Evolutionary conservation across 2,329 filamentous ascomycete genomes (phyloP), one percentile per base, ranked within the genome.

Genomic region (Colletotrichum musicola): DNA sequence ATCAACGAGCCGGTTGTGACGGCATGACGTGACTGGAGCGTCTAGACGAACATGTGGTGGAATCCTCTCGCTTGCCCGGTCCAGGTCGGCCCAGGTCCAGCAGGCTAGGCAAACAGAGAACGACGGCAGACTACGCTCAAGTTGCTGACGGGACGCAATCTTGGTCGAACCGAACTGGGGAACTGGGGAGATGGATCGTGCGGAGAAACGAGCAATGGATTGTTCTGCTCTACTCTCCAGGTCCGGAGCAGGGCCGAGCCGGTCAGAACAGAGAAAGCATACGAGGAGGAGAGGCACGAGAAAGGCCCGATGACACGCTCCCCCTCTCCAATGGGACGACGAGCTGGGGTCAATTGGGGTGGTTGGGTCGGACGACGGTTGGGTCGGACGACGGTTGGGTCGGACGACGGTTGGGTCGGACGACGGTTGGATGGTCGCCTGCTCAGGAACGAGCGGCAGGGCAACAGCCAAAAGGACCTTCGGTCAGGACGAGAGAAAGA

Each of bases 1-100:
- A 57, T 69, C 55, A 66, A 56, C 35, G 38, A 35, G 13, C 38
- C 55, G 62, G 55, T 46, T 42, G 66, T 47, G 38, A 66, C 62
- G 62, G 50, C 66, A 61, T 61, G 55, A 69, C 57, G 66, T 69
- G 56, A 69, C 66, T 69, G 62, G 66, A 69, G 66, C 66, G 66
- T 69, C 55, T 69, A 69, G 50, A 65, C 50, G 62, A 69, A 66
- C 62, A 66, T 69, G 66, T 56, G 56, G 56, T 61, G 66, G 54
- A 61, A 69, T 69, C 50, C 66, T 66, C 56, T 51, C 50, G 62
- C 56, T 59, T 65, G 30, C 25, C 38, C 55, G 25, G 64, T 53
- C 61, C 54, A 50, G 54, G 46, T 56, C 61, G 47, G 49, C 27
- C 59, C 47, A 62, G 59, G 22, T 14, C 40, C 40, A 42, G 40